Conservation (phyloP, 371 early-diverging fungal species). For the Mortierella sp. region DNA sequence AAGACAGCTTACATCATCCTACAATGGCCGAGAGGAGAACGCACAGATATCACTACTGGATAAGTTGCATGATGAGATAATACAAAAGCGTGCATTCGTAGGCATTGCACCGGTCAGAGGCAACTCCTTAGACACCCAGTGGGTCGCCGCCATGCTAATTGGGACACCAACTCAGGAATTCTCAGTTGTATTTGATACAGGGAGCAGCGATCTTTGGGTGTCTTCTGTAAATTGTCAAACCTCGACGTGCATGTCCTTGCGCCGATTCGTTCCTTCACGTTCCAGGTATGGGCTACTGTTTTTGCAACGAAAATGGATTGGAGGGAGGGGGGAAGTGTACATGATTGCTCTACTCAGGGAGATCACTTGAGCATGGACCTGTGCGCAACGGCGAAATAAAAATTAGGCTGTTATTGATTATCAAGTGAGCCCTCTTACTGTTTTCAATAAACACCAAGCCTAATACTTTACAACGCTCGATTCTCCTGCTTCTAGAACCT, state of each 20-base stretch:
- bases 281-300: slow-evolving; percentile 32
- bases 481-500: slow-evolving; percentile 25
- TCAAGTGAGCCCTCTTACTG: slow-evolving; percentile 1
- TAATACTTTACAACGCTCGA: background rate
- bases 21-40: slow-evolving; percentile 15
- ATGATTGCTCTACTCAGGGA: background rate
- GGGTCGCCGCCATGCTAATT: slow-evolving; percentile 50
- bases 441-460: background rate
- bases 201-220: slow-evolving; percentile 53
- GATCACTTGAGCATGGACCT: background rate
- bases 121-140: slow-evolving; percentile 41
- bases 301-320: background rate
- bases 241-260: slow-evolving; percentile 13
- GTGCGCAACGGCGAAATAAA: background rate
- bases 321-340: no score
- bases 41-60: slow-evolving; percentile 16
- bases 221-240: slow-evolving; percentile 32
- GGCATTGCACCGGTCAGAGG: slow-evolving; percentile 50
- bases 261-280: slow-evolving; percentile 34
- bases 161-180: slow-evolving; percentile 46
- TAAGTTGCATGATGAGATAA: background rate
- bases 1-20: background rate
- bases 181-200: slow-evolving; percentile 57
- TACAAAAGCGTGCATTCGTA: slow-evolving; percentile 40
- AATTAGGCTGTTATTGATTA: background rate